Percentiles rank a stretch among this genome's conserved stretches.
Evolutionary conservation across 2,329 filamentous ascomycete species (phyloP).

Genomic region (Phaeomoniella chlamydospora): DNA sequence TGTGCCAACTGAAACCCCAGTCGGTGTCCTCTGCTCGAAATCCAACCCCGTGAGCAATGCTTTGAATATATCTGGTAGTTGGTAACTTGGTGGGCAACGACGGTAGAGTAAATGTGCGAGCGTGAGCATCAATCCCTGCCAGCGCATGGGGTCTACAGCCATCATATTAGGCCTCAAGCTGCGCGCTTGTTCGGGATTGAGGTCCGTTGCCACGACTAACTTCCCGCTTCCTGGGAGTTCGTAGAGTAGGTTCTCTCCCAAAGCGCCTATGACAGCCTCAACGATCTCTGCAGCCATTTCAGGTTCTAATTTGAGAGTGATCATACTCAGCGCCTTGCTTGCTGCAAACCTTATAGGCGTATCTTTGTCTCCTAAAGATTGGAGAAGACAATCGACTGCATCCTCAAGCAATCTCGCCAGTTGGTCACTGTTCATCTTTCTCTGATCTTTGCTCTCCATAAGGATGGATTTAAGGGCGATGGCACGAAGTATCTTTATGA

Average conservation of each 20-base stretch:
- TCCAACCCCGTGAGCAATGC: slow-evolving; percentile 65
- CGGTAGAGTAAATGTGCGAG: slow-evolving; percentile 77
- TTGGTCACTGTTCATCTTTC: slow-evolving; percentile 8
- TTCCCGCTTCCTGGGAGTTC: slow-evolving; percentile 28
- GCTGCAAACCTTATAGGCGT: slow-evolving; percentile 82
- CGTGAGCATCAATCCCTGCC: slow-evolving; percentile 86
- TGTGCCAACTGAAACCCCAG: slow-evolving; percentile 71
- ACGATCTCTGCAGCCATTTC: slow-evolving; percentile 80
- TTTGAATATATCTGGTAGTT: slow-evolving; percentile 60
- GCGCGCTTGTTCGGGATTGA: slow-evolving; percentile 18
- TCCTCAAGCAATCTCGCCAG: slow-evolving; percentile 53
- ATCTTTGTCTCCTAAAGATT: slow-evolving; percentile 69
- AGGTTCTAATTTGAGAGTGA: slow-evolving; percentile 63
- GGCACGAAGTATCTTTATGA: slow-evolving; percentile 74
- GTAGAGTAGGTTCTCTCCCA: slow-evolving; percentile 48
- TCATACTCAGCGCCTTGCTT: slow-evolving; percentile 80
- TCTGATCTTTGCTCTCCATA: slow-evolving; percentile 17
- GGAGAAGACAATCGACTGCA: slow-evolving; percentile 67
- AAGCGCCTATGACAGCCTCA: slow-evolving; percentile 62
- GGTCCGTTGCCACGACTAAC: slow-evolving; percentile 18
- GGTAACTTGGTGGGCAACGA: slow-evolving; percentile 57
- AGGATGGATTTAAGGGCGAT: slow-evolving; percentile 49
- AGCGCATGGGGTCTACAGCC: slow-evolving; percentile 66
- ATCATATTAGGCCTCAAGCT: slow-evolving; percentile 42
- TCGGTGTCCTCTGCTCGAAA: slow-evolving; percentile 78